Evolutionary conservation across 1,284 basidiomycete species (phyloP).

Genomic region (Takashimella tepidaria): DNA sequence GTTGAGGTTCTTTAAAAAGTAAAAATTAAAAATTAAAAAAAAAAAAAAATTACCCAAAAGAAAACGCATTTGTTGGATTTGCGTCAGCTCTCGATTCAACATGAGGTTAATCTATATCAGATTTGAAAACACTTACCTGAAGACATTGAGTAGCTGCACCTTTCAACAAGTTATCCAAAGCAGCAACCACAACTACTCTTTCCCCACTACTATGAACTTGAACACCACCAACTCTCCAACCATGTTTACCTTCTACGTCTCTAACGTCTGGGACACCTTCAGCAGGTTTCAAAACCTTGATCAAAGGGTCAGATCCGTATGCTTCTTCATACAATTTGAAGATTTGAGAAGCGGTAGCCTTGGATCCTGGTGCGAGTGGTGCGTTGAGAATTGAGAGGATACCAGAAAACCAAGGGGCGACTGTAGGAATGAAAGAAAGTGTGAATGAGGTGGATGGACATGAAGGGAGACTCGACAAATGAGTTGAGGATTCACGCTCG

Average conservation of each 20-base stretch:
- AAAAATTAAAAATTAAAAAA: too few species aligned
- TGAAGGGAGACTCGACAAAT: conserved; percentile 63
- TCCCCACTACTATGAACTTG: conserved; percentile 87
- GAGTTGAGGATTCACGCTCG: conserved; percentile 85
- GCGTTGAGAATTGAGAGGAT: conserved; percentile 83
- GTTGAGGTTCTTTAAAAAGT: conserved; percentile 75
- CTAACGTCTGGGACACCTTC: conserved; percentile 69
- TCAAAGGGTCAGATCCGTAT: conserved; percentile 70
- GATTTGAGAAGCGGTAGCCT: conserved; percentile 60
- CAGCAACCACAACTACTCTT: conserved; percentile 85
- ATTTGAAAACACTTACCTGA: conserved; percentile 62
- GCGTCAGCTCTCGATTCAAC: neutral
- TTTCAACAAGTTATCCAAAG: conserved; percentile 92
- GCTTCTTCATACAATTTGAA: conserved; percentile 68
- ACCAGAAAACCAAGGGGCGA: conserved; percentile 94
- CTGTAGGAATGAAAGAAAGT: conserved; percentile 80
- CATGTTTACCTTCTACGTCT: conserved; percentile 76
- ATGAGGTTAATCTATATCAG: neutral
- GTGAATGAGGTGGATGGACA: conserved; percentile 51
- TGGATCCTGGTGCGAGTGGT: conserved; percentile 62
- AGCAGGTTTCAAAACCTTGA: conserved; percentile 51
- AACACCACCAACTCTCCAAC: conserved; percentile 86
- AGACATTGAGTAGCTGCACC: conserved; percentile 97
- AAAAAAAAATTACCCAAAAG: neutral
- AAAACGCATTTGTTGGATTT: too few species aligned